Base-by-base conservation (phyloP, 2,329 filamentous ascomycete genomes). In the Sclerotinia glacialis region DNA sequence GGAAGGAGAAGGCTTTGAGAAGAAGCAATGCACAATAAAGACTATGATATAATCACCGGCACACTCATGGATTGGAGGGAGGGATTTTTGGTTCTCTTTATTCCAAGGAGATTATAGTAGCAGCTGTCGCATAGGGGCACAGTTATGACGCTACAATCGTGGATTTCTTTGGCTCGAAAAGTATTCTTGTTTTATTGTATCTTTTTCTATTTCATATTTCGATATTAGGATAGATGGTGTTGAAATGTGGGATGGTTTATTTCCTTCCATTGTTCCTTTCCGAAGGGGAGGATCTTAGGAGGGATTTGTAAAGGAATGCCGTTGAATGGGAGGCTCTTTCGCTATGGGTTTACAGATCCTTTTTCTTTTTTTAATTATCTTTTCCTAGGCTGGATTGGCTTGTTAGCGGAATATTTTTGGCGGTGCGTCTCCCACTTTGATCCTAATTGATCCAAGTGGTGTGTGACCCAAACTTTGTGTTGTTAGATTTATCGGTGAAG, bases 1-100 rank as follows among this genome's bases (percentile, higher is more conserved):
- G 86, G 86, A 89, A 87, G 82, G 67, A 67, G 49, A 72, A 75
- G 59, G 75, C 75, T 64, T 70, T 76, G 65, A 60, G 66, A 56
- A 66, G 70, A 46, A 65, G 37, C 26, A 67, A 64, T 66, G 60
- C 67, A 65, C 64, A 68, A 68, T 50, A 60, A 69, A 65, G 67
- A 62, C 61, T 72, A 70, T 71, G 52, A 67, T 68, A 71, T 69
- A 67, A 64, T 70, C 69, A 65, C 73, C 74, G 73, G 74, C 74
- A 74, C 61, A 67, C 71, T 74, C 74, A 74, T 74, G 74, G 71
- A 75, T 69, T 74, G 74, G 74, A 69, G 72, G 74, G 69, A 72
- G 68, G 72, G 71, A 68, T 61, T 67, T 70, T 65, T 69, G 69
- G 69, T 56, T 42, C 64, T 72, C 69, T 71, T 67, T 52, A 18